Evolutionary conservation across 2,329 filamentous ascomycete genomes (phyloP).

Genomic region (Aspergillus pseudonomiae): DNA sequence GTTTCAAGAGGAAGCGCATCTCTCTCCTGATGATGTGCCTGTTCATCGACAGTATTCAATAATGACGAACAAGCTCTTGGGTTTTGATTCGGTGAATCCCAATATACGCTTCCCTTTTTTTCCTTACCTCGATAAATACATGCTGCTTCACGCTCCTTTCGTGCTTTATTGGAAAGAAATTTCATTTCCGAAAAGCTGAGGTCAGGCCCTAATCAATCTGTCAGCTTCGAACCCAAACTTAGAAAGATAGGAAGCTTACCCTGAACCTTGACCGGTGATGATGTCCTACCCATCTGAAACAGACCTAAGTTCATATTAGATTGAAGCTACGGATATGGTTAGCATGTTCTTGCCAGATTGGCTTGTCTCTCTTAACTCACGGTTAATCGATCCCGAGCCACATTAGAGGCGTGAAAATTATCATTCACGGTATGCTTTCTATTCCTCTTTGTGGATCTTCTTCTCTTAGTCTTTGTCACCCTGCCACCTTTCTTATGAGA

Average conservation of each 20-base stretch:
- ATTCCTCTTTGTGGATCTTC: conserved; percentile 26
- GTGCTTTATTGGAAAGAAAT: conserved; percentile 20
- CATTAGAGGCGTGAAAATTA: conserved; percentile 59
- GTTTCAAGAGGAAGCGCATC: not conserved
- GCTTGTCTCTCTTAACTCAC: conserved; percentile 38
- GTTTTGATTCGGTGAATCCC: not conserved
- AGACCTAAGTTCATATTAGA: conserved; percentile 30
- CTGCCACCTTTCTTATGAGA: conserved; percentile 3
- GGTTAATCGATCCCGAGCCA: conserved; percentile 57
- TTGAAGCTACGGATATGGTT: conserved; percentile 26
- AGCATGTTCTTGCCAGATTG: conserved; percentile 2
- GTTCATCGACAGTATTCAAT: not conserved
- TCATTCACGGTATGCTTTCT: conserved; percentile 51
- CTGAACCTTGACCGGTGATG: conserved; percentile 30
- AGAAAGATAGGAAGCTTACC: conserved; percentile 3
- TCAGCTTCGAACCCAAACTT: not conserved
- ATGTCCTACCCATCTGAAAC: conserved; percentile 41
- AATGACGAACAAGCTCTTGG: conserved; percentile 13
- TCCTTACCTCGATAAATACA: not conserved
- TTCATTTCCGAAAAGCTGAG: conserved; percentile 28
- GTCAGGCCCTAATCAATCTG: conserved; percentile 16
- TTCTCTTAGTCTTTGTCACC: conserved; percentile 20
- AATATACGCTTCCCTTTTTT: not conserved
- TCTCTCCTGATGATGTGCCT: no score
- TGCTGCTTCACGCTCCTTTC: not conserved